Evolutionary conservation across 202 grass and related monocot genomes (phyloP).

Genomic region (Tripidium arundinaceum): DNA sequence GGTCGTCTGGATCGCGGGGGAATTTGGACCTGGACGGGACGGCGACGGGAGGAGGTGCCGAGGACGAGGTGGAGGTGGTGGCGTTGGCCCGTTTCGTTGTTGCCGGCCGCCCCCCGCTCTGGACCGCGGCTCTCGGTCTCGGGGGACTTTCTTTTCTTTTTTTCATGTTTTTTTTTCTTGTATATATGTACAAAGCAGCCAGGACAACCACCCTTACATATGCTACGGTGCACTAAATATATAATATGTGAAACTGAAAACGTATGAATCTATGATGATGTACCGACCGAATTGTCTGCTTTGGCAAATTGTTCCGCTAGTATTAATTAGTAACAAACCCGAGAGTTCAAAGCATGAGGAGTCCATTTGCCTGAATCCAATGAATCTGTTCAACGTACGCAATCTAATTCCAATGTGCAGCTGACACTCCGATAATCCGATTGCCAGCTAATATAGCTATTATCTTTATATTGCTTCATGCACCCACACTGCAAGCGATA

Average conservation of each 20-base stretch:
- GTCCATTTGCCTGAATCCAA: background rate
- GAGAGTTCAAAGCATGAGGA: too few species aligned
- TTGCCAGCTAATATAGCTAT: background rate
- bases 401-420: background rate
- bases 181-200: too few species aligned
- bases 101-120: constrained; percentile 37
- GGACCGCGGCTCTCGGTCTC: constrained; percentile 27
- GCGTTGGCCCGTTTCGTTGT: constrained; percentile 4
- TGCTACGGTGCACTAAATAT: too few species aligned
- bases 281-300: background rate
- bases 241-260: too few species aligned
- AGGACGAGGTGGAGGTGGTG: background rate
- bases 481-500: background rate
- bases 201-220: too few species aligned
- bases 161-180: background rate
- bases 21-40: background rate
- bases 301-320: background rate
- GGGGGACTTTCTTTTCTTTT: background rate
- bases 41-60: background rate
- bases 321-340: background rate
- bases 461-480: background rate
- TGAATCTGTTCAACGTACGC: background rate
- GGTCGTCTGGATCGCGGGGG: background rate
- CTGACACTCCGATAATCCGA: background rate
- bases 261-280: background rate